A percentile compares a stretch with the other conserved stretches of the same genome.
phyloP scores from a whole-genome alignment of 1,284 basidiomycete genomes.

The Cryptococcus sp. region DNA sequence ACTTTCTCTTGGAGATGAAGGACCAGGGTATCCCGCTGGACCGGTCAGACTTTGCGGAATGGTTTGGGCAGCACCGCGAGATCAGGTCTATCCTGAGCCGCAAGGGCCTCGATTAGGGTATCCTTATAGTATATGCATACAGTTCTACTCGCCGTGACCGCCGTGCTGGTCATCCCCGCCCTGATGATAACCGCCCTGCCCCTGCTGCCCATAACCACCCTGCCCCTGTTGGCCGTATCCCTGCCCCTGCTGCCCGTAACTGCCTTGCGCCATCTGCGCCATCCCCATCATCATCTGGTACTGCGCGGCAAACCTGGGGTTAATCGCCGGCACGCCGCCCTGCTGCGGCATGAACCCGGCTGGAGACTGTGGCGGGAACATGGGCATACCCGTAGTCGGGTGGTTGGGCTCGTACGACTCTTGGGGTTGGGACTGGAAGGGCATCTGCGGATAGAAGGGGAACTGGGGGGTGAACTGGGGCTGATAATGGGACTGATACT shows the following conservation, averaged over 20 bases:
- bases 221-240: slow-evolving; percentile 1
- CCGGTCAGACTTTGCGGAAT: slow-evolving; percentile 62
- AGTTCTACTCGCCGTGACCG: slow-evolving; percentile 4
- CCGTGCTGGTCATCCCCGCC: background rate
- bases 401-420: slow-evolving; percentile 2
- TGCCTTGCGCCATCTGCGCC: background rate
- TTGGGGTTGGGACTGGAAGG: slow-evolving; percentile 4
- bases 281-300: slow-evolving; percentile 19
- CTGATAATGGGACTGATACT: background rate
- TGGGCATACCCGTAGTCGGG: slow-evolving; percentile 1
- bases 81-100: slow-evolving; percentile 73
- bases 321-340: slow-evolving; percentile 37
- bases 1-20: slow-evolving; percentile 81
- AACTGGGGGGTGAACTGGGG: background rate
- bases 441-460: background rate
- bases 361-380: slow-evolving; percentile 3
- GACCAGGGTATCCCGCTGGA: slow-evolving; percentile 52
- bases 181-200: background rate
- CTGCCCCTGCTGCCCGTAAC: background rate
- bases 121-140: background rate
- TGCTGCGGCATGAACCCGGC: background rate
- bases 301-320: slow-evolving; percentile 45
- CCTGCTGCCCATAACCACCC: background rate
- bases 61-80: slow-evolving; percentile 78
- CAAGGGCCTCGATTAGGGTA: slow-evolving; percentile 64